These are phyloP conservation scores for Tuber aestivum DNA, from an alignment of 495 filamentous ascomycete genomes.

Conservation along the genomic window DNA sequence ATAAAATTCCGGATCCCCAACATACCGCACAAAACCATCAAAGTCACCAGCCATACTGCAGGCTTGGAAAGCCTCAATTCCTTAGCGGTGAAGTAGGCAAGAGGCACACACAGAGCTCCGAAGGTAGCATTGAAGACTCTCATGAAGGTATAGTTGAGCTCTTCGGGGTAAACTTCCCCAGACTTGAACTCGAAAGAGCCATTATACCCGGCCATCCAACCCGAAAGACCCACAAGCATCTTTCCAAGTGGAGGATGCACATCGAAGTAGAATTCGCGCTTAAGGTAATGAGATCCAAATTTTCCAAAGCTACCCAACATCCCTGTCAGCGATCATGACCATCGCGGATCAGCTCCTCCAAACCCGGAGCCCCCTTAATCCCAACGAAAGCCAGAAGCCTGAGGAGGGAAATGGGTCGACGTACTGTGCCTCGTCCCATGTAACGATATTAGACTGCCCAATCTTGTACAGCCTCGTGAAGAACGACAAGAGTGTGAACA, in stretches of 20 bases:
- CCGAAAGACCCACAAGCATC: conserved; percentile 94
- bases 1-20: conserved; percentile 7
- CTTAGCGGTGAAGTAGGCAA: conserved; percentile 90
- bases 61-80: conserved; percentile 79
- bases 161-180: conserved; percentile 85
- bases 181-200: conserved; percentile 99
- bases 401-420: conserved; percentile 40
- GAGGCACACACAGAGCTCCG: conserved; percentile 82
- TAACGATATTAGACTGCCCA: conserved; percentile 89
- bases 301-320: conserved; percentile 75
- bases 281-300: conserved; percentile 97
- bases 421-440: conserved; percentile 98
- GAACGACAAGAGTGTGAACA: conserved; percentile 82
- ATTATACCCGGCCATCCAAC: conserved; percentile 94
- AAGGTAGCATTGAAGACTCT: conserved; percentile 94
- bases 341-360: neutral
- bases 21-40: conserved; percentile 79
- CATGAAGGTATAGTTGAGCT: conserved; percentile 98
- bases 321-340: conserved; percentile 17
- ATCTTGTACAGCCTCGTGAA: conserved; percentile 96
- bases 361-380: neutral
- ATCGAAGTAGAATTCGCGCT: conserved; percentile 99
- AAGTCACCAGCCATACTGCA: conserved; percentile 86
- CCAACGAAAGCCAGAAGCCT: neutral
- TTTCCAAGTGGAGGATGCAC: conserved; percentile 96